Evolutionary conservation across 2,329 filamentous ascomycete species (phyloP), one percentile per base, ranked within the genome.

Genomic region (Rutstroemia sp.): DNA sequence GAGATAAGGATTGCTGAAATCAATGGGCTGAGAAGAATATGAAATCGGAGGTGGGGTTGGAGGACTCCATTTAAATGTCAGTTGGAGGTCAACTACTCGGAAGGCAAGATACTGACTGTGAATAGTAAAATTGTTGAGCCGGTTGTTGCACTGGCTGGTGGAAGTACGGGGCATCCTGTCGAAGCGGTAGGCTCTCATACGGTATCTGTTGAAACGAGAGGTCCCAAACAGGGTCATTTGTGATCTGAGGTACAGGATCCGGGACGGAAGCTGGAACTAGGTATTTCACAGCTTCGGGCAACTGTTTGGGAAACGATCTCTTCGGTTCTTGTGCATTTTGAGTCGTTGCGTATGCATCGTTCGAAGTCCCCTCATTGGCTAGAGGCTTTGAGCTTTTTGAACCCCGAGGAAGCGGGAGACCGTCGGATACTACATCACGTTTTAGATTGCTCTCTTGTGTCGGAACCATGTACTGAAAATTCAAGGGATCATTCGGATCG

Each of bases 231-330:
- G 39, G 9, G 17, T 51, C 39, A 21, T 37, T 16, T 25, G 39
- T 38, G 23, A 34, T 48, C 23, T 46, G 38, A 51, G 38, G 17
- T 17, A 25, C 27, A 19, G 30, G 14, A 25, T 3, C 42, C 9
- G 30, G 47, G 12, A 21, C 10, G 17, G 39, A 41, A 4, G 34
- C 8, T 10, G 53, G 53, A n/a, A 30, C 53, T 30, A 56, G 51
- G 21, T 56, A 56, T 27, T 56, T 51, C 4, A 56, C n/a, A 23
- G 53, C 53, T 21, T 56, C 53, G 27, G 53, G 47, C 37, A 56
- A 8, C 27, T 51, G 47, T 16, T 45, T 50, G 12, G 53, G 53
- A 10, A 27, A 7, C 10, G 44, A 14, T 27, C 5, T 23, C 19
- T 51, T 51, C n/a, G 27, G 10, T 2, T 45, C 23, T 1, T 27